Evolutionary conservation across 306 rosid genomes (phyloP).

Genomic region (Ormosia emarginata): DNA sequence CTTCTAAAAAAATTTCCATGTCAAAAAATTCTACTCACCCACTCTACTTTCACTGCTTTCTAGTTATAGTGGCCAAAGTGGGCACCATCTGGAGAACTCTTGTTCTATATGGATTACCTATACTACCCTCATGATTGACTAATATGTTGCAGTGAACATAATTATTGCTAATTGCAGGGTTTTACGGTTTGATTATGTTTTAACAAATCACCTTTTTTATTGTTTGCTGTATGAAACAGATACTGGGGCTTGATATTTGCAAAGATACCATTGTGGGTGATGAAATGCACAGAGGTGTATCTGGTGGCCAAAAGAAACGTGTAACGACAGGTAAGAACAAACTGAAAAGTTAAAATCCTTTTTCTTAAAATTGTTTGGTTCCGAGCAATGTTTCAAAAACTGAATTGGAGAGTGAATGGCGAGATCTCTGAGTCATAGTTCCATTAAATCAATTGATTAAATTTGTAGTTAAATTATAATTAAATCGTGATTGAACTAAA

Average conservation of each 20-base stretch:
- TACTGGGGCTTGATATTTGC: constrained; percentile 54
- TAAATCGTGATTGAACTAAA: too few species aligned
- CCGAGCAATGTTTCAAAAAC: too few species aligned
- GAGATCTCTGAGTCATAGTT: too few species aligned
- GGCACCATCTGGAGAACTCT: neutral
- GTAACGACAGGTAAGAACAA: constrained; percentile 35
- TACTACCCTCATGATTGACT: neutral
- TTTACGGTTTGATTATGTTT: neutral
- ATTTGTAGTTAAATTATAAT: too few species aligned
- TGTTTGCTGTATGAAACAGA: constrained; percentile 30
- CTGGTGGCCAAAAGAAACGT: constrained; percentile 54
- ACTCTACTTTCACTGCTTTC: neutral
- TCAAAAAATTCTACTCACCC: constrained; percentile 21
- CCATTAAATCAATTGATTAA: too few species aligned
- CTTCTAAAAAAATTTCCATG: neutral
- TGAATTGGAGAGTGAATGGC: too few species aligned
- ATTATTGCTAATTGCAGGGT: neutral
- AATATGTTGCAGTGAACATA: neutral
- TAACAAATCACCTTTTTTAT: neutral
- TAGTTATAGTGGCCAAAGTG: neutral
- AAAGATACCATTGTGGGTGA: constrained; percentile 56
- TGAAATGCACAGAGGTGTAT: constrained; percentile 49
- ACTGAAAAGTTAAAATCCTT: neutral
- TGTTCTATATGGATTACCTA: neutral
- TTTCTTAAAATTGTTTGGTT: neutral